Conservation (phyloP, 768 basidiomycete species). For the Melanogaster broomeanus region DNA sequence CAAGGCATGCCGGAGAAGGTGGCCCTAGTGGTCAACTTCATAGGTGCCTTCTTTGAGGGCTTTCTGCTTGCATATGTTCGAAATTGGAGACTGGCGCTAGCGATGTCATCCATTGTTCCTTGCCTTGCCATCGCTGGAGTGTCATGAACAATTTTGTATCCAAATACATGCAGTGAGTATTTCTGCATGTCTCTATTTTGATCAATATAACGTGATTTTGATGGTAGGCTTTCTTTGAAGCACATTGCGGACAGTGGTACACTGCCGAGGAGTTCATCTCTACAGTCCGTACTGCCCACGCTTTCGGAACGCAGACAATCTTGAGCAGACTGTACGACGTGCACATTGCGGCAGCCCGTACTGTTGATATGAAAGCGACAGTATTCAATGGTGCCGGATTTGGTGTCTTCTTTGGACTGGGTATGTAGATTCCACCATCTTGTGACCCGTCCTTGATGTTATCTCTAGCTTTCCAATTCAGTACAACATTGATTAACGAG, state of each 20-base stretch:
- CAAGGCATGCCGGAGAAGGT: conserved; percentile 92
- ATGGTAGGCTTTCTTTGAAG: conserved; percentile 60
- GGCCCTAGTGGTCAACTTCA: conserved; percentile 62
- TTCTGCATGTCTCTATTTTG: neutral
- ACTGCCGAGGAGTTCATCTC: conserved; percentile 93
- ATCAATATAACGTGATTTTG: conserved; percentile 2
- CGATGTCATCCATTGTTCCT: conserved; percentile 78
- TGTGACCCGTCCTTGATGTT: conserved; percentile 31
- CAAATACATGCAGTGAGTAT: no score
- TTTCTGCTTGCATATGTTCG: conserved; percentile 72
- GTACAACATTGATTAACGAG: no score
- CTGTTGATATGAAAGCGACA: conserved; percentile 64
- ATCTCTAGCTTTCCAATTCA: no score
- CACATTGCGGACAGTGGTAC: conserved; percentile 78
- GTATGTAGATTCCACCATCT: conserved; percentile 33
- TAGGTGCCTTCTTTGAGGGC: conserved; percentile 75
- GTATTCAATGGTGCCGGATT: conserved; percentile 61
- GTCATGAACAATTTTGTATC: conserved; percentile 73
- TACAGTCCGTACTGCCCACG: conserved; percentile 85
- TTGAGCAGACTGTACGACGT: no score
- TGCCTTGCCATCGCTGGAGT: conserved; percentile 76
- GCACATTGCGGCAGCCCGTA: no score
- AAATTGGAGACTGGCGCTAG: conserved; percentile 82
- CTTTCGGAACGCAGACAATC: no score
- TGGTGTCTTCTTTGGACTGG: conserved; percentile 73